Conservation (phyloP, 2,329 filamentous ascomycete species). For the Scleromitrula shiraiana region DNA sequence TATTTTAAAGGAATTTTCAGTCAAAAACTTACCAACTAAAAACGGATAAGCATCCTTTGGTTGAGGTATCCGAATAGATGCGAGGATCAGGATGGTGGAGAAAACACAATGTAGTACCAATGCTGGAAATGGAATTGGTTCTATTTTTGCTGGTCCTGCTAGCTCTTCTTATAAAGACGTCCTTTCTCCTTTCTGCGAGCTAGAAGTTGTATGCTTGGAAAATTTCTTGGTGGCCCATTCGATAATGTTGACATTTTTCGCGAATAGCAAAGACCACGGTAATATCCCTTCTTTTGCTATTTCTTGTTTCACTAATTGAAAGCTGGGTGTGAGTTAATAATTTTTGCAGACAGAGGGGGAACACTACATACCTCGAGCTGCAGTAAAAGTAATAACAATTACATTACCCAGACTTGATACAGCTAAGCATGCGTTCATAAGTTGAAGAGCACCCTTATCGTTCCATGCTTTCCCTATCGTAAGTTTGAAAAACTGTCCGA, state of each 20-base stretch:
- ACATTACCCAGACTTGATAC: constrained; percentile 41
- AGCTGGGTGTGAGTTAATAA: neutral
- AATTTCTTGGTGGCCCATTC: constrained; percentile 24
- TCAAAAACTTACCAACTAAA: neutral
- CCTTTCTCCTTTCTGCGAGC: constrained; percentile 18
- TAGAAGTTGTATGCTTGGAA: constrained; percentile 8
- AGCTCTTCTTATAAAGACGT: constrained; percentile 28
- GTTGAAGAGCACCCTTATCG: constrained; percentile 17
- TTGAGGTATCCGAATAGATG: neutral
- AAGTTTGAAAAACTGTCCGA: constrained; percentile 31
- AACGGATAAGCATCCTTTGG: constrained; percentile 8
- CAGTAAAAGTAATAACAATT: constrained; percentile 48
- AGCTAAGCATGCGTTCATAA: constrained; percentile 42
- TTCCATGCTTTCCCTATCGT: constrained; percentile 27
- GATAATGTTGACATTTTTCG: constrained; percentile 37
- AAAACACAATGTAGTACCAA: constrained; percentile 17
- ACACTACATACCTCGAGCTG: constrained; percentile 31
- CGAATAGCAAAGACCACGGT: constrained; percentile 31
- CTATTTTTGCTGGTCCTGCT: neutral
- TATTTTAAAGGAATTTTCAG: neutral
- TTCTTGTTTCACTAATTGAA: constrained; percentile 49
- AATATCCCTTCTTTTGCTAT: constrained; percentile 51
- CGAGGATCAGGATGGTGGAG: constrained; percentile 14
- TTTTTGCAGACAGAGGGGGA: neutral
- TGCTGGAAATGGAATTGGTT: constrained; percentile 13